Percentiles rank a stretch among this genome's conserved stretches.
Conservation (phyloP, 2,329 filamentous ascomycete species). For the Fusarium lyarnte region DNA sequence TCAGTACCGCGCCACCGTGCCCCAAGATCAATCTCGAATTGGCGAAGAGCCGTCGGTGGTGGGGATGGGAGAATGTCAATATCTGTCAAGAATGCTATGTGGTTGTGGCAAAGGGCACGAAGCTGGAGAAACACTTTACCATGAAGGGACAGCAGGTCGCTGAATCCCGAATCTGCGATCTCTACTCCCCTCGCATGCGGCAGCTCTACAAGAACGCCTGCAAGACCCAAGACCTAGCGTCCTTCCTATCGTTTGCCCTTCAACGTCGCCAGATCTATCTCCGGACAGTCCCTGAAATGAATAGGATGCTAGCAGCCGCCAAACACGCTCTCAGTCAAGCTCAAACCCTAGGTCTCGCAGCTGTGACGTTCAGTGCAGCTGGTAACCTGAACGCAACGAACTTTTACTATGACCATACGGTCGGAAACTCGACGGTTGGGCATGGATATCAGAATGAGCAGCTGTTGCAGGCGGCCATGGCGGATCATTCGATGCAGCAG, state of each 20-base stretch:
- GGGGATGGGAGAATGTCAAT: not conserved
- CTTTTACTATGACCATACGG: not conserved
- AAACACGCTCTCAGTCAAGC: not conserved
- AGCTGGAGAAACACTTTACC: not conserved
- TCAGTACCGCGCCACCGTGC: not conserved
- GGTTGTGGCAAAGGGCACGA: not conserved
- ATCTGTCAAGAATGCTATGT: not conserved
- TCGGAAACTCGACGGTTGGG: not conserved
- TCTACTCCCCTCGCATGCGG: not conserved
- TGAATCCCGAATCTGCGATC: not conserved
- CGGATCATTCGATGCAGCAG: not conserved
- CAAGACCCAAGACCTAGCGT: not conserved
- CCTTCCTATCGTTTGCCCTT: not conserved
- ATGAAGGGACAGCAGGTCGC: not conserved
- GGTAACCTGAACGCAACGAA: not conserved
- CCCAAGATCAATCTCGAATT: not conserved
- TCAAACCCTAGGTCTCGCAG: not conserved
- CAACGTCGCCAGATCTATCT: not conserved
- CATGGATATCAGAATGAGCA: not conserved
- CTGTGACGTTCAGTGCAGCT: not conserved
- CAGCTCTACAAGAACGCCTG: not conserved
- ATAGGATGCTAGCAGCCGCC: not conserved
- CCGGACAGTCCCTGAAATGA: not conserved
- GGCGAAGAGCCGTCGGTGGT: not conserved
- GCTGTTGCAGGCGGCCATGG: not conserved